Base-by-base conservation (phyloP, 1,284 basidiomycete genomes). In the Schizophyllum commune region DNA sequence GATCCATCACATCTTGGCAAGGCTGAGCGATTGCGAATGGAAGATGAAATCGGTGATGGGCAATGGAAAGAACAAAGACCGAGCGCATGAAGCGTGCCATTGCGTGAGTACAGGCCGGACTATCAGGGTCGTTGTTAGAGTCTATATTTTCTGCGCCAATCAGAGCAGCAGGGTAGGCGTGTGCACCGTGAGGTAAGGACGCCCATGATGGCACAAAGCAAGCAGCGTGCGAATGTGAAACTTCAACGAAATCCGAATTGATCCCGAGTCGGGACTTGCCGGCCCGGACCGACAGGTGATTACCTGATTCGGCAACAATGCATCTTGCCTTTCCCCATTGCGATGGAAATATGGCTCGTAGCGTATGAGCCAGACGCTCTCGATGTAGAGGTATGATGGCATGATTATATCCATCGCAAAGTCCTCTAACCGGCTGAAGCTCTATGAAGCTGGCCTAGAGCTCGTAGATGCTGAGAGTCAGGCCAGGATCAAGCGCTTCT, bases 401-500 rank as follows among this genome's bases (percentile, higher is more conserved):
- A 55, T 27, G 2, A 21, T 27, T 27, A 27, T 19, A 15, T n/a
- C 53, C 19, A 21, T n/a, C 53, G 19, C 11, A 55, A 4, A 27
- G 27, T 27, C 27, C 5, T 3, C 5, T 55, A 13, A 47, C 17
- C 52, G 22, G 52, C 55, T n/a, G 60, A 65, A 91, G 88, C 74
- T 88, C 20, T 88, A 85, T 69, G 74, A 83, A 52, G 70, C 73
- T 15, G 84, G 80, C 33, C 76, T 91, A 34, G 68, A 68, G 19
- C 73, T 81, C 57, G 73, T 91, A 33, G 88, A 91, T 69, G 61
- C 72, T 9, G 77, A 79, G 27, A 82, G 84, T 52, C 75, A 74
- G 62, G 65, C 75, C 52, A 81, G 82, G 61, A 81, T 91, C 66
- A 76, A 78, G 63, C 79, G 78, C 62, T 92, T 88, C 68, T 85